Base-by-base conservation (phyloP, 192 early-diverging fungal species). In the Backusella luteola region DNA sequence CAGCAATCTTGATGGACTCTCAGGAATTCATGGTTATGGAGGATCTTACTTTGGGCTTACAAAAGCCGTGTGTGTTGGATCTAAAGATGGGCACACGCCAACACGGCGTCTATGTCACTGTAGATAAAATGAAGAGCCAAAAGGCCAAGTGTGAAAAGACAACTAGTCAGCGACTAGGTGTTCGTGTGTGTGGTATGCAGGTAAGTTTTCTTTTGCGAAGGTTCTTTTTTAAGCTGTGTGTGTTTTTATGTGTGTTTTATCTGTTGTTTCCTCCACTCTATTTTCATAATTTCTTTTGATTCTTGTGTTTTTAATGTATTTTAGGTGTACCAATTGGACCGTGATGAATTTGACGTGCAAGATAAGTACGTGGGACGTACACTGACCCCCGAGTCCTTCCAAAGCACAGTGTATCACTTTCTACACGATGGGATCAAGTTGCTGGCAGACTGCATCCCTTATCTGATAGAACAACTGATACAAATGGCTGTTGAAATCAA, bases 31-130 rank as follows among this genome's bases (percentile, higher is more conserved):
- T 99, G 67, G 82, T 99, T 4, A 83, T 99, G 85, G 93, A 97
- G 71, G 97, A 99, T 82, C 84, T 99, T 69, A 99, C 97, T 0
- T 89, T 92, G 17, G 92, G 94, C 4, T 84, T 98, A 84, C 87
- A 90, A 79, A 91, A 89, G 35, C 98, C 98, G 0, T 98, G 96
- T 75, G 95, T 99, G 17, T 87, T 99, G 66, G 97, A 99, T 79
- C 87, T 99, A 70, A 99, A 99, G 75, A 99, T 99, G 98, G 98
- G 98, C 34, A 97, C 95, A 34, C 87, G 98, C 6, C 98, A 99
- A 83, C 93, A 97, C 75, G 97, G 98, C 8, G 91, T 99, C 66
- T 90, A 94, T 86, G 95, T 93, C 3, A 86, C 92, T 1, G 85
- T 87, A 19, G 89, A 91, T 56, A 99, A 99, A 81, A 87, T 92